A percentile compares a stretch with the other conserved stretches of the same genome.
phyloP scores from a whole-genome alignment of 305 asterid genomes.

The Caryopteris hybrid region DNA sequence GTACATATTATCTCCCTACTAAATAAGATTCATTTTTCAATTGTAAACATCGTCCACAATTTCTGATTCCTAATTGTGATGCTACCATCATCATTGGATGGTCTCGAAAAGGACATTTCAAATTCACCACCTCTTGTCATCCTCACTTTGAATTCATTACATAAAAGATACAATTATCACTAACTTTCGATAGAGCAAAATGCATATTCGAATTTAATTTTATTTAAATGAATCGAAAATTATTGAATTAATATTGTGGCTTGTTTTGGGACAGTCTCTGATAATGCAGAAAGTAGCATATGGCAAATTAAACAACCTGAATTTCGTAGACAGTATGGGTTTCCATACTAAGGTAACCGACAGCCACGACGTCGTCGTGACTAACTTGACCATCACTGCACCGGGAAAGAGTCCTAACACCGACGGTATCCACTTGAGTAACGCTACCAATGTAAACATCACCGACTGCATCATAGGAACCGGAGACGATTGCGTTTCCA shows the following conservation, averaged over 20 bases:
- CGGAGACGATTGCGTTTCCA: conserved; percentile 72
- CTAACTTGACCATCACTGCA: conserved; percentile 39
- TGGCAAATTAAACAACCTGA: conserved; percentile 27
- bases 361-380: conserved; percentile 19
- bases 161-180: too few species aligned
- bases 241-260: neutral
- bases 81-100: too few species aligned
- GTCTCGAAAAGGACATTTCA: too few species aligned
- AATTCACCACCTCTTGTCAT: too few species aligned
- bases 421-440: conserved; percentile 64
- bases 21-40: too few species aligned
- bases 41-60: too few species aligned
- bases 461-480: conserved; percentile 44
- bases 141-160: too few species aligned
- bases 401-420: conserved; percentile 78
- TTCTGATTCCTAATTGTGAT: too few species aligned
- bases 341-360: conserved; percentile 53
- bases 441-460: conserved; percentile 30
- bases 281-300: conserved; percentile 16
- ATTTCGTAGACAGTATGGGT: conserved; percentile 54
- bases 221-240: too few species aligned
- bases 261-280: conserved; percentile 11
- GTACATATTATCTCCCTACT: too few species aligned
- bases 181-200: too few species aligned
- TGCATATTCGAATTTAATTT: too few species aligned